A percentile compares a stretch with the other conserved stretches of the same genome.
Evolutionary conservation across 768 basidiomycete species (phyloP).

Genomic region (Auriscalpium vulgare): DNA sequence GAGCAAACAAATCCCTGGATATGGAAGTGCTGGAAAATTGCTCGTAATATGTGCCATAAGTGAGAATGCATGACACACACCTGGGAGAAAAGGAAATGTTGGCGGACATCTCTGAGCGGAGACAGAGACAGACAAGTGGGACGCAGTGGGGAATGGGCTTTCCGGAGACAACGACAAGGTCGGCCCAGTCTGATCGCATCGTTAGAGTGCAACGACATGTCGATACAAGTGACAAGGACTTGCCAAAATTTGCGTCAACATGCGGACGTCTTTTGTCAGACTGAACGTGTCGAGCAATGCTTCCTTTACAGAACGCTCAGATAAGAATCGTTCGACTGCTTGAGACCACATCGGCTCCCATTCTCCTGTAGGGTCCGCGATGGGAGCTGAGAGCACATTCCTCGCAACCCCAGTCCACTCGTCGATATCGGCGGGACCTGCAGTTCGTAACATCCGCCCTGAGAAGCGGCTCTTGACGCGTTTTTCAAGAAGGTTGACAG

Average conservation of each 20-base stretch:
- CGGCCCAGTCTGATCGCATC: slow-evolving; percentile 31
- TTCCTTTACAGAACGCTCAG: slow-evolving; percentile 36
- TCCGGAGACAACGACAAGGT: slow-evolving; percentile 38
- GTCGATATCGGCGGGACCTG: slow-evolving; percentile 43
- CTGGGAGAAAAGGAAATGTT: slow-evolving; percentile 41
- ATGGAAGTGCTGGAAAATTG: slow-evolving; percentile 48
- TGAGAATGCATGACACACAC: slow-evolving; percentile 29
- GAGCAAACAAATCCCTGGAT: slow-evolving; percentile 74
- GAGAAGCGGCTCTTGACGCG: slow-evolving; percentile 97
- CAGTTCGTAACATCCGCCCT: slow-evolving; percentile 76
- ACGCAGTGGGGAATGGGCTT: slow-evolving; percentile 46
- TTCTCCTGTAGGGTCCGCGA: slow-evolving; percentile 28
- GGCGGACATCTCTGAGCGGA: slow-evolving; percentile 49
- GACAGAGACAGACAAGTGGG: slow-evolving; percentile 35
- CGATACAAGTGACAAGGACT: slow-evolving; percentile 18
- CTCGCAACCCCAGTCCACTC: slow-evolving; percentile 46
- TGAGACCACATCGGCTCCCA: slow-evolving; percentile 58
- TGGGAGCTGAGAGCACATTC: slow-evolving; percentile 32
- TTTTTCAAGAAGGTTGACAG: slow-evolving; percentile 86
- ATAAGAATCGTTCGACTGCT: slow-evolving; percentile 50
- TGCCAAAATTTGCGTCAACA: slow-evolving; percentile 56
- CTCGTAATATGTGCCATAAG: neutral
- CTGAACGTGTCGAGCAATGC: slow-evolving; percentile 52
- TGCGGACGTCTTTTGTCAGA: slow-evolving; percentile 50
- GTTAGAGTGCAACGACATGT: neutral